These are phyloP conservation scores for Volvox carteri DNA, from an alignment of 163 green algal genomes.

Conservation along the genomic window DNA sequence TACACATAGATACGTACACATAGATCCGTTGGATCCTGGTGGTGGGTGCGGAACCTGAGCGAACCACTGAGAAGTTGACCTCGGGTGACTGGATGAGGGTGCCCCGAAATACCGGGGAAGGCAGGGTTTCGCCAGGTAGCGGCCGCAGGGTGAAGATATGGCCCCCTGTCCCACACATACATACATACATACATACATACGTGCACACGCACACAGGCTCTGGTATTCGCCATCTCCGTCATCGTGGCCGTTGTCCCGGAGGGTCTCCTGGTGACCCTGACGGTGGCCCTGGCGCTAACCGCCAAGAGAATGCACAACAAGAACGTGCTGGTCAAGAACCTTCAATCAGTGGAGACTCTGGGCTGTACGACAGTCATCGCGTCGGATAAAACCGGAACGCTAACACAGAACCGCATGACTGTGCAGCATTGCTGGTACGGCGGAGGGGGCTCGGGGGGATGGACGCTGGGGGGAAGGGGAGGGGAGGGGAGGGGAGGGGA, in stretches of 20 bases:
- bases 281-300: conserved; percentile 75
- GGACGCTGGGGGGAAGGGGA: background rate
- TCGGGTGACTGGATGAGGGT: no score
- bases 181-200: background rate
- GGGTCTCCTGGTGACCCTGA: conserved; percentile 78
- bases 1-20: no score
- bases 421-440: conserved; percentile 85
- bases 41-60: no score
- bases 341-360: conserved; percentile 81
- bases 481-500: background rate
- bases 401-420: conserved; percentile 92
- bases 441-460: background rate
- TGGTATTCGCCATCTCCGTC: conserved; percentile 82
- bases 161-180: background rate
- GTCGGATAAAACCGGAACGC: conserved; percentile 89
- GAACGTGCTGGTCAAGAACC: conserved; percentile 83
- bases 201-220: conserved; percentile 19
- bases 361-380: conserved; percentile 84
- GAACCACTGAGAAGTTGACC: no score
- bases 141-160: no score
- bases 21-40: no score
- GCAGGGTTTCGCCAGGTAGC: no score
- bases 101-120: no score
- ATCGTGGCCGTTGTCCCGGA: conserved; percentile 82
- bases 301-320: conserved; percentile 79